A percentile compares a stretch with the other conserved stretches of the same genome.
phyloP scores from a whole-genome alignment of 2,329 filamentous ascomycete species.

The Chrysoporthe austroafricana region DNA sequence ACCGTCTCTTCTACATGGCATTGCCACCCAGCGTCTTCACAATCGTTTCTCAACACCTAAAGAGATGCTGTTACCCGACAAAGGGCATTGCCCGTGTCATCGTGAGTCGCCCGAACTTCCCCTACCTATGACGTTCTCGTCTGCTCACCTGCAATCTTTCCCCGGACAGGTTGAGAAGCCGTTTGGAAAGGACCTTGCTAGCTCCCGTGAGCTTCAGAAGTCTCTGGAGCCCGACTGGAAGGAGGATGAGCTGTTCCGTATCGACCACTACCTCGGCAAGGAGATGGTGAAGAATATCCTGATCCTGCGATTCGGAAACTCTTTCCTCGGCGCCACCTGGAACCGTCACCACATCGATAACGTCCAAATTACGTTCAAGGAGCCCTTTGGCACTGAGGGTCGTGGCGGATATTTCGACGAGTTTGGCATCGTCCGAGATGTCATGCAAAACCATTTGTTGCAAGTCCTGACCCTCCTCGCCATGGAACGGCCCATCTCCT shows the following conservation, averaged over 20 bases:
- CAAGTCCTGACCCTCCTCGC: conserved; percentile 95
- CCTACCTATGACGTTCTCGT: background rate
- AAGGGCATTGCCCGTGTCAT: conserved; percentile 92
- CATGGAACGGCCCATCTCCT: conserved; percentile 98
- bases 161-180: conserved; percentile 87
- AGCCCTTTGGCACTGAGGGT: conserved; percentile 97
- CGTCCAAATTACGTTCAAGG: conserved; percentile 98
- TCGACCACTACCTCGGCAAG: conserved; percentile 99
- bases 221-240: conserved; percentile 97
- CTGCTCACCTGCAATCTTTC: conserved; percentile 32
- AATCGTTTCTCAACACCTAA: conserved; percentile 94
- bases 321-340: conserved; percentile 98
- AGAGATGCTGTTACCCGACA: conserved; percentile 94
- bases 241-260: conserved; percentile 98
- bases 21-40: conserved; percentile 97
- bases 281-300: conserved; percentile 99
- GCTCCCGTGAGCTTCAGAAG: conserved; percentile 92
- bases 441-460: conserved; percentile 99
- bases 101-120: conserved; percentile 56
- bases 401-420: conserved; percentile 99
- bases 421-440: conserved; percentile 98
- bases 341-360: conserved; percentile 99
- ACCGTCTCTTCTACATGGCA: conserved; percentile 99
- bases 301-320: conserved; percentile 96
- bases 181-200: conserved; percentile 94